These are phyloP conservation scores for Tirmania nivea DNA, from an alignment of 495 filamentous ascomycete species.

Conservation along the genomic window DNA sequence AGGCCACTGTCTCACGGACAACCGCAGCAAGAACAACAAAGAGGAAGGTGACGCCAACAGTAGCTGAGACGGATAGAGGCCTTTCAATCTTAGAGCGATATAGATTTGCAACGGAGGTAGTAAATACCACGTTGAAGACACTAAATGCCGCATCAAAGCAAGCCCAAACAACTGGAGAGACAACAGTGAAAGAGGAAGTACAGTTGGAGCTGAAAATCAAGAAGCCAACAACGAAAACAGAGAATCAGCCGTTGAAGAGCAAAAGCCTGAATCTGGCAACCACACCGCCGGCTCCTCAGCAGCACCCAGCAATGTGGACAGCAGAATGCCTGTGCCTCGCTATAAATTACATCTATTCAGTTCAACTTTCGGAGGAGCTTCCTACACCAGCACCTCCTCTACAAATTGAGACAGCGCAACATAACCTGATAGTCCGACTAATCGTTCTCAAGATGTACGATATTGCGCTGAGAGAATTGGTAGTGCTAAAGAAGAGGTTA, in stretches of 20 bases:
- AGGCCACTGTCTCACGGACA: background rate
- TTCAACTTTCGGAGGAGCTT: constrained; percentile 27
- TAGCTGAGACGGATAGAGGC: background rate
- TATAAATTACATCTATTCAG: constrained; percentile 42
- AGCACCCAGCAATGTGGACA: constrained; percentile 15
- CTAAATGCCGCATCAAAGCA: constrained; percentile 51
- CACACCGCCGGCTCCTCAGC: background rate
- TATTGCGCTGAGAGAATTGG: constrained; percentile 55
- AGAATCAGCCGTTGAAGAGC: background rate
- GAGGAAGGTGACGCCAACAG: background rate
- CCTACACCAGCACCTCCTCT: constrained; percentile 31
- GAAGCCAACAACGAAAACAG: constrained; percentile 1
- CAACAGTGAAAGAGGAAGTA: background rate
- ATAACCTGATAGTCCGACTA: constrained; percentile 49
- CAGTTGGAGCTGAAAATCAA: constrained; percentile 1
- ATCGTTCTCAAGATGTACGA: constrained; percentile 52
- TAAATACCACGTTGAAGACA: constrained; percentile 53
- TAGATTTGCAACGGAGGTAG: constrained; percentile 56
- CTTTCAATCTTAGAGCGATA: constrained; percentile 6
- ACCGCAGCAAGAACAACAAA: background rate
- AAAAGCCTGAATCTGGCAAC: background rate
- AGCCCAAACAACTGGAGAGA: constrained; percentile 1
- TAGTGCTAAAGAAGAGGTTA: constrained; percentile 41
- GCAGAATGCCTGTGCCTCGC: constrained; percentile 61
- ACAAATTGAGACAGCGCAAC: constrained; percentile 69